Conservation (phyloP, 257 asterid species). For the Ilex aquifolium region DNA sequence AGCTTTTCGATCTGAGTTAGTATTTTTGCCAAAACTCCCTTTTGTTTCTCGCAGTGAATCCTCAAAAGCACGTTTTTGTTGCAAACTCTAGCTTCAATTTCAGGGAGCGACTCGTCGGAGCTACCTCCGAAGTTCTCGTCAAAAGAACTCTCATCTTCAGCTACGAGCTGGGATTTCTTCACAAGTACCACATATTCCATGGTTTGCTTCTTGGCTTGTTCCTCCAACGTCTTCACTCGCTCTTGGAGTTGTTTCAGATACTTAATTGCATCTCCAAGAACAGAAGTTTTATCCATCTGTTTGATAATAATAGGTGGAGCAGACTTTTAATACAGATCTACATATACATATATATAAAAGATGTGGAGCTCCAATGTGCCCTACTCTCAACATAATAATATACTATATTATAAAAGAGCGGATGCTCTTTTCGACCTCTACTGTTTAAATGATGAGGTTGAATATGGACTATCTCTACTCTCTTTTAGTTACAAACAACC, state of each 20-base stretch:
- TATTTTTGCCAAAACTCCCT: constrained; percentile 15
- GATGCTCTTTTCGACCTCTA: too few species aligned
- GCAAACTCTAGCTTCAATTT: constrained; percentile 24
- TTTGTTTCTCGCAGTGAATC: constrained; percentile 18
- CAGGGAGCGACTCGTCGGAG: constrained; percentile 11
- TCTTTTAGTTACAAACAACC: too few species aligned
- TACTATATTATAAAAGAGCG: too few species aligned
- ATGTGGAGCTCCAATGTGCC: too few species aligned
- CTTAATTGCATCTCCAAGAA: constrained; percentile 30
- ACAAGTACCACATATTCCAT: constrained; percentile 21
- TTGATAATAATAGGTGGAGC: too few species aligned
- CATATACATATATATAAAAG: too few species aligned
- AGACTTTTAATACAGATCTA: too few species aligned
- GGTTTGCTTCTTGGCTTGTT: constrained; percentile 11
- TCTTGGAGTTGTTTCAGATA: constrained; percentile 34
- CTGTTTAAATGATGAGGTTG: too few species aligned
- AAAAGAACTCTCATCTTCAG: constrained; percentile 17
- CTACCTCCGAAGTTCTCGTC: constrained; percentile 13
- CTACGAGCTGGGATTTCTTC: constrained; percentile 19
- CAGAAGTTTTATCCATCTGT: constrained; percentile 39
- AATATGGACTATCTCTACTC: too few species aligned
- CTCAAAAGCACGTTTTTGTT: constrained; percentile 17
- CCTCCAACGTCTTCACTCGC: constrained; percentile 26
- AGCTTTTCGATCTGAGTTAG: constrained; percentile 13
- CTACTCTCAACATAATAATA: too few species aligned